phyloP scores from a whole-genome alignment of 331 rosid genomes.

The Malus hybrid region DNA sequence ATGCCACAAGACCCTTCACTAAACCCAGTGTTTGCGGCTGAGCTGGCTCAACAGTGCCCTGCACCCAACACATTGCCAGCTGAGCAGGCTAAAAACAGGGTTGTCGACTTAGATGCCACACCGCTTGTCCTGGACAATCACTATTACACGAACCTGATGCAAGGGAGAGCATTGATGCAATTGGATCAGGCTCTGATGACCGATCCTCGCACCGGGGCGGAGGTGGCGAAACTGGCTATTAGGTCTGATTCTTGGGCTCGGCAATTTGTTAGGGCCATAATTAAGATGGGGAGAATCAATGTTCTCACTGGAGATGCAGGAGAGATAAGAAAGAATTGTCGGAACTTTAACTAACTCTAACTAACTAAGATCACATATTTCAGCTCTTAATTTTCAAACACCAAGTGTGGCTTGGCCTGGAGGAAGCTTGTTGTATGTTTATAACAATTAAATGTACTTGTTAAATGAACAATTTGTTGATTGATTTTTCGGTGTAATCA shows the following conservation, averaged over 20 bases:
- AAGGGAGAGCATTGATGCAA: constrained; percentile 22
- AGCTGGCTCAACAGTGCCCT: constrained; percentile 17
- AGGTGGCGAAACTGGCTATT: constrained; percentile 30
- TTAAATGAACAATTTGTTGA: background rate
- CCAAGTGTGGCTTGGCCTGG: background rate
- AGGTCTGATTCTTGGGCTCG: background rate
- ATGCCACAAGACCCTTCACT: constrained; percentile 24
- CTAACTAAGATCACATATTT: background rate
- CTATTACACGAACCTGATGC: constrained; percentile 29
- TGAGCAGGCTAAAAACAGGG: background rate
- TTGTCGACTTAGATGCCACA: constrained; percentile 36
- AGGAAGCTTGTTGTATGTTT: background rate
- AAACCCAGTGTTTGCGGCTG: background rate
- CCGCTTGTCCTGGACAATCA: constrained; percentile 39
- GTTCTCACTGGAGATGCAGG: constrained; percentile 37
- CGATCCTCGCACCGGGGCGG: constrained; percentile 25
- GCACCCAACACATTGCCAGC: background rate
- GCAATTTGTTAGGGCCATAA: constrained; percentile 30
- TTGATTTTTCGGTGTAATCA: background rate
- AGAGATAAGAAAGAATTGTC: constrained; percentile 50
- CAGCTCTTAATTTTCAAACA: too few relatives aligned
- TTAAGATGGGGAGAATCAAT: constrained; percentile 7
- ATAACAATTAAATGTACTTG: background rate
- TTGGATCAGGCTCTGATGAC: constrained; percentile 30
- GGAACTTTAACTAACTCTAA: constrained; percentile 14